Base-by-base conservation (phyloP, 495 filamentous ascomycete genomes). In the Cetradonia linearis region DNA sequence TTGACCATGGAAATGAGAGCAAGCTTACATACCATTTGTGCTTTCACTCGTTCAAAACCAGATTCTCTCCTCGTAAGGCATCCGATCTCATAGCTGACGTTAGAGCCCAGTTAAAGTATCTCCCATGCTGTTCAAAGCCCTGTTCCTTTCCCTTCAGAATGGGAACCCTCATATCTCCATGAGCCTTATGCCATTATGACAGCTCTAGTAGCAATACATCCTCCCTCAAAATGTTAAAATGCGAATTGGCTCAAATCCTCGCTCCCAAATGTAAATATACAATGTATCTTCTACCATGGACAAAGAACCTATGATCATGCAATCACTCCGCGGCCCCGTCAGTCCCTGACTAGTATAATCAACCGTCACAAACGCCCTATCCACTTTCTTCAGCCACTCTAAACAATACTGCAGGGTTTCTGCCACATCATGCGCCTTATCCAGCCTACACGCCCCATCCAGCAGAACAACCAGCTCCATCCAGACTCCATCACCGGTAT, bases 401-500 rank as follows among this genome's bases (percentile, higher is more conserved):
- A 62, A 42, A 52, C 65, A 67, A 59, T 95, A 95, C 71, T 93
- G 86, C 71, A 96, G 70, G 59, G 83, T 88, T 74, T 96, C 91
- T 6, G 86, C 87, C 53, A 96, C 72, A 71, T 96, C 91, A 67
- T 96, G 91, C 59, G 83, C 86, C 71, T 94, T 88, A 36, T 83
- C 82, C 55, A 96, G 70, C 61, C 81, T 86, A 44, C 81, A 91
- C 49, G 78, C 79, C 59, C 85, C 85, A 61, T 90, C 87, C 27
- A 96, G 74, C 36, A 96, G 85, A 46, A 95, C 82, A 65, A 86
- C 84, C 20, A 86, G 79, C 66, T 93, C 91, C 1, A 94, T 88
- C 65, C 88, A 93, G 14, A 96, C 78, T 67, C 91, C 87, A 66
- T 96, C 91, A 3, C 91, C 91, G 0, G 86, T 81, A 66, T 95